Evolutionary conservation across 805 yeast genomes (phyloP).

Genomic region (Tetrapisispora nanseiensis): DNA sequence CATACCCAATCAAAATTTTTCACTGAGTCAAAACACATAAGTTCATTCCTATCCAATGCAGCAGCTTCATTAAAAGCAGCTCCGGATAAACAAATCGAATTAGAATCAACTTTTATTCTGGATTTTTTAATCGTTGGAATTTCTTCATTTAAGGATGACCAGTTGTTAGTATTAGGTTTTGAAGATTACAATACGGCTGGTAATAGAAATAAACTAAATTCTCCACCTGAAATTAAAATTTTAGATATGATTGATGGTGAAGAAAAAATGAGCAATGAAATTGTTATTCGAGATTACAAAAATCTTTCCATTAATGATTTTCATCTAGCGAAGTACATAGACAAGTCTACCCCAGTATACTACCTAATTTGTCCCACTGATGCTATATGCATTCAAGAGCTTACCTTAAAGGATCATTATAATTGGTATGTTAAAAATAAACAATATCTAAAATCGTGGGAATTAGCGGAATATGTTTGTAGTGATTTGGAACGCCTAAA

Average conservation of each 20-base stretch:
- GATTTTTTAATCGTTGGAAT: conserved; percentile 60
- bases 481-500: conserved; percentile 40
- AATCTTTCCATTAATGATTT: conserved; percentile 73
- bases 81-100: conserved; percentile 34
- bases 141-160: conserved; percentile 63
- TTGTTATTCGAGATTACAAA: conserved; percentile 49
- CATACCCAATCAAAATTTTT: background rate
- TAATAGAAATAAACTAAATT: conserved; percentile 21
- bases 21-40: conserved; percentile 14
- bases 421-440: conserved; percentile 58
- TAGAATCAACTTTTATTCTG: conserved; percentile 32
- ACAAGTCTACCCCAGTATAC: conserved; percentile 34
- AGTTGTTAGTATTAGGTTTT: conserved; percentile 37
- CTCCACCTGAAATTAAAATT: conserved; percentile 68
- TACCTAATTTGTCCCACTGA: conserved; percentile 73
- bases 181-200: conserved; percentile 7
- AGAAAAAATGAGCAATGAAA: conserved; percentile 70
- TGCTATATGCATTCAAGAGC: conserved; percentile 64
- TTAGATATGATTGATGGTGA: conserved; percentile 56
- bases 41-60: conserved; percentile 31
- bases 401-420: conserved; percentile 59
- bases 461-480: conserved; percentile 52
- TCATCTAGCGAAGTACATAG: conserved; percentile 45
- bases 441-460: conserved; percentile 65
- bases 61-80: conserved; percentile 40